A percentile compares a stretch with the other conserved stretches of the same genome.
These are phyloP conservation scores for Solanum verrucosum DNA, from an alignment of 257 asterid species.

Conservation along the genomic window DNA sequence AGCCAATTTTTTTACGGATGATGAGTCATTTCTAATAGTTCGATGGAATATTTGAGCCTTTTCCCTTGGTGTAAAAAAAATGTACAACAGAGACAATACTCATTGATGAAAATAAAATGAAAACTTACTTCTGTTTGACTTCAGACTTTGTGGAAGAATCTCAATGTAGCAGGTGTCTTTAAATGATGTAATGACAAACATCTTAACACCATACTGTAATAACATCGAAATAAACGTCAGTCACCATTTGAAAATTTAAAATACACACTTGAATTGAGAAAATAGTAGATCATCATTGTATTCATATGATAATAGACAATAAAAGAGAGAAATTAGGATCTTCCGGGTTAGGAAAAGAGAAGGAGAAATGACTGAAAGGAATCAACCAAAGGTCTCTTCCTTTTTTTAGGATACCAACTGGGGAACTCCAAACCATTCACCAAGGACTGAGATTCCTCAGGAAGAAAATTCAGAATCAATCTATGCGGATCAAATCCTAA, in stretches of 20 bases:
- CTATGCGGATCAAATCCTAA: not conserved
- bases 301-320: not conserved
- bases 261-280: not conserved
- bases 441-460: not conserved
- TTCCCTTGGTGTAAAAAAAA: not conserved
- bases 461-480: not conserved
- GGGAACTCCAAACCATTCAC: not conserved
- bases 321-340: not conserved
- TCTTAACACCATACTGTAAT: constrained; percentile 73
- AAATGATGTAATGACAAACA: constrained; percentile 75
- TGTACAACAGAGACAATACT: not conserved
- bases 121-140: constrained; percentile 65
- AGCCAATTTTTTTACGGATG: not conserved
- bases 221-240: not conserved
- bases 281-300: not conserved
- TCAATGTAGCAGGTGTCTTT: constrained; percentile 94
- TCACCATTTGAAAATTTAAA: not conserved
- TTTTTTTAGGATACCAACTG: not conserved
- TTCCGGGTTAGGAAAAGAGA: not conserved
- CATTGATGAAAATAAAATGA: not conserved
- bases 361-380: not conserved
- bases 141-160: constrained; percentile 66
- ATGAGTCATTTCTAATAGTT: not conserved
- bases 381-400: not conserved
- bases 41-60: not conserved